These are phyloP conservation scores for Saturnispora bothae DNA, from an alignment of 805 yeast genomes.

Conservation along the genomic window DNA sequence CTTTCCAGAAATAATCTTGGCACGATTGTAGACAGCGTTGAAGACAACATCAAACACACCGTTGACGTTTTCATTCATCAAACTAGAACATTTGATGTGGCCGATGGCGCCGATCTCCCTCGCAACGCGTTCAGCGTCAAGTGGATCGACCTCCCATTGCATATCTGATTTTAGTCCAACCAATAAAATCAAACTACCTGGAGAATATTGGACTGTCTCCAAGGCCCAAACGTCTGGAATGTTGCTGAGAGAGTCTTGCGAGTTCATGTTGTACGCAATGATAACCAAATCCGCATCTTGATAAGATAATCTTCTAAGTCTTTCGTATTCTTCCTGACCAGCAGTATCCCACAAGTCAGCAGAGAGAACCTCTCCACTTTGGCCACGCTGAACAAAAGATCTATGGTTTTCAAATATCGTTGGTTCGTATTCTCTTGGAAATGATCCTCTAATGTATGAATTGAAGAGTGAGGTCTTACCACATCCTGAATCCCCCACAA, in stretches of 20 bases:
- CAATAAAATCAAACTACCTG: slow-evolving; percentile 62
- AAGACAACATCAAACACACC: slow-evolving; percentile 51
- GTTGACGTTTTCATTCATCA: slow-evolving; percentile 51
- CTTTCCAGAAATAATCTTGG: slow-evolving; percentile 6
- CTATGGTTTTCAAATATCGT: slow-evolving; percentile 94
- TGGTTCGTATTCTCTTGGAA: slow-evolving; percentile 96
- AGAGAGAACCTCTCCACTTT: slow-evolving; percentile 67
- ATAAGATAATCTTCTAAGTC: slow-evolving; percentile 76
- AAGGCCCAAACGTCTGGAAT: slow-evolving; percentile 81
- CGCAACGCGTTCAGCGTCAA: slow-evolving; percentile 21
- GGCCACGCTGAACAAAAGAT: slow-evolving; percentile 79
- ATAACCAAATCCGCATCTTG: slow-evolving; percentile 73
- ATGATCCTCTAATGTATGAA: slow-evolving; percentile 89
- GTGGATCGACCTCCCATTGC: slow-evolving; percentile 26
- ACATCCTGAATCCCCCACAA: slow-evolving; percentile 98
- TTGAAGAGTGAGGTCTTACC: slow-evolving; percentile 94
- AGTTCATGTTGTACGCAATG: slow-evolving; percentile 65
- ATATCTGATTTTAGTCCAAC: slow-evolving; percentile 81
- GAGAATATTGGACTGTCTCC: slow-evolving; percentile 75
- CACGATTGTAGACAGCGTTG: slow-evolving; percentile 24
- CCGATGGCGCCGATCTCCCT: slow-evolving; percentile 52
- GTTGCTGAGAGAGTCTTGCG: slow-evolving; percentile 52
- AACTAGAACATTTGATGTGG: slow-evolving; percentile 76
- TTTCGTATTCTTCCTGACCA: slow-evolving; percentile 86
- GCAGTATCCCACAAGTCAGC: slow-evolving; percentile 94